Conservation (phyloP, 805 yeast species). For the Candida parachauliodes region DNA sequence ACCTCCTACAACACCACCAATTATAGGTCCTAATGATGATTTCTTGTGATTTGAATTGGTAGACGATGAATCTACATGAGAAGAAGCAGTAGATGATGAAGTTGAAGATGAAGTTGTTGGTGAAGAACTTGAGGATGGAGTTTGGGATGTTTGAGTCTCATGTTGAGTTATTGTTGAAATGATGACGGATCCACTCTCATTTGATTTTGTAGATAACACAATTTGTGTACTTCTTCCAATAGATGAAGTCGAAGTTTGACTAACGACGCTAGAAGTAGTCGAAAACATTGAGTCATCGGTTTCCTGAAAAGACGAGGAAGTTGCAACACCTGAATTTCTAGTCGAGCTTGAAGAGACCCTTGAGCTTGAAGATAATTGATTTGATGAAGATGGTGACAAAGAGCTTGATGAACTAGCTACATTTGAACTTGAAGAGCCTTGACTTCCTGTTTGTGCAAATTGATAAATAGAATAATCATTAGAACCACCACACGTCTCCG, state of each 20-base stretch:
- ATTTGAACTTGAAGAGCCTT: slow-evolving; percentile 9
- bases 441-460: too few relatives aligned
- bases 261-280: slow-evolving; percentile 4
- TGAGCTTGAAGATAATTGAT: slow-evolving; percentile 10
- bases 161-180: slow-evolving; percentile 8
- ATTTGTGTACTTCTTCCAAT: slow-evolving; percentile 14
- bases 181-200: slow-evolving; percentile 8
- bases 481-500: slow-evolving; percentile 37
- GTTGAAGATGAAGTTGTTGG: slow-evolving; percentile 10
- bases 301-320: slow-evolving; percentile 7
- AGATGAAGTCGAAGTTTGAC: slow-evolving; percentile 10
- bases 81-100: slow-evolving; percentile 6
- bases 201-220: slow-evolving; percentile 15
- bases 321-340: slow-evolving; percentile 10
- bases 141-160: slow-evolving; percentile 11
- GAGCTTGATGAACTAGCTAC: slow-evolving; percentile 5
- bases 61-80: background rate
- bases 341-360: background rate
- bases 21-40: slow-evolving; percentile 37
- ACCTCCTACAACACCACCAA: slow-evolving; percentile 40
- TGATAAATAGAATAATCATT: slow-evolving; percentile 29
- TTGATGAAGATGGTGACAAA: slow-evolving; percentile 10
- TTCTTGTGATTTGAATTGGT: slow-evolving; percentile 18
- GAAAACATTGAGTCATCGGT: too few relatives aligned
- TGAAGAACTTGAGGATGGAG: slow-evolving; percentile 13